Evolutionary conservation across 2,329 filamentous ascomycete genomes (phyloP), one percentile per base, ranked within the genome.

Genomic region (Colletotrichum magnum): DNA sequence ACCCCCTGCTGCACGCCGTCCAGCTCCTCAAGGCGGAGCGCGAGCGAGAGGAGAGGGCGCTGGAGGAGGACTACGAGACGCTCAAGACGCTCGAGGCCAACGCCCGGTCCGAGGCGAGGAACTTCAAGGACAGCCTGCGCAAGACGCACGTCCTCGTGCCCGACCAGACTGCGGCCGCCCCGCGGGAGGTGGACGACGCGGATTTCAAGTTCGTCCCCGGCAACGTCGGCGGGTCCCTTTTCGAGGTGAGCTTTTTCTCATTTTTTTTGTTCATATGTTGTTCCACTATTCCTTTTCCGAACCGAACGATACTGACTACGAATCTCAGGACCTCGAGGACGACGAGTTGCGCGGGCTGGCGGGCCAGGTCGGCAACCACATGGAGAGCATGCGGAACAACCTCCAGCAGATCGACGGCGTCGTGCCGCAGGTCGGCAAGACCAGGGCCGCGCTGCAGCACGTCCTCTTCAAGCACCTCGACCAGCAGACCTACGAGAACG

Each of bases 1-100:
- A 88, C 16, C 89, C 90, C 1, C 81, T 87, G 21, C 79, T 90
- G 50, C 90, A 93, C 78, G 85, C 88, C 4, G 87, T 92, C 26
- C 85, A 87, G 71, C 79, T 93, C 53, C 82, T 94, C 39, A 80
- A 81, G 62, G 81, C 83, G 32, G 90, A 92, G 77, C 86, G 87
- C 72, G 84, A 83, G 69, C 84, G 83, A 72, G 85, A 91, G 64
- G 85, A 90, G 79, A 79, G 75, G 39, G 83, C 85, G 71, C 80
- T 92, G 53, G 87, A 89, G 71, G 77, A 77, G 36, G 89, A 92
- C 66, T 88, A 89, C 73, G 82, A 82, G 59, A 73, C 77, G 24
- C 79, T 92, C 69, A 78, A 80, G 54, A 78, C 79, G 21, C 79
- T 92, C 28, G 86, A 90, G 75, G 78, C 79, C 4, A 89, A 90